Base-by-base conservation (phyloP, 768 basidiomycete species). In the Tulasnella sp. region DNA sequence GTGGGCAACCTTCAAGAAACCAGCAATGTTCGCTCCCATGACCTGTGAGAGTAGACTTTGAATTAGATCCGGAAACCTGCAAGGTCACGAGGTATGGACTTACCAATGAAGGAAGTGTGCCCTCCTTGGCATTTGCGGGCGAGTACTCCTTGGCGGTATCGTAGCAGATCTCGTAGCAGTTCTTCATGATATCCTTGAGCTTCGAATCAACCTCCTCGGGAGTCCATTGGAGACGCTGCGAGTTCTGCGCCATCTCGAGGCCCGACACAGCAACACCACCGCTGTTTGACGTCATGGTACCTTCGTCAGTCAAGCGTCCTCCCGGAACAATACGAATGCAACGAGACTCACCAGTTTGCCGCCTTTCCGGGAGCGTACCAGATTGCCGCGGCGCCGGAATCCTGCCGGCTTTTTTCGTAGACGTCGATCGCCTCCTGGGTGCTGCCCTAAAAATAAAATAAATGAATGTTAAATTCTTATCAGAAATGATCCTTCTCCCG, bases 201-300 rank as follows among this genome's bases (percentile, higher is more conserved):
- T 83, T 84, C 19, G 67, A 69, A 70, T 88, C 86, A 53, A 88
- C 84, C 65, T 82, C 80, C 62, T 75, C 71, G 58, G 76, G 73
- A 2, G 79, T 72, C 85, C 85, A 86, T 45, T 77, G 74, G 48
- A 82, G 76, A 34, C 81, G 74, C 67, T 80, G 78, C 67, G 81
- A 83, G 76, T 88, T 86, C 73, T 86, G 85, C 1, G 83, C 81
- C 84, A 86, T 86, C 75, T 86, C 86, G 63, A 87, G 80, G 64
- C 83, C 84, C 8, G 83, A 85, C 23, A 85, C 84, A 42, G 84
- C 84, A 56, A 88, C 86, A 72, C 86, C 86, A 70, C 86, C 86
- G 65, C 77, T 79, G 73, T 84, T 83, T 69, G 77, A 76, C 4
- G 78, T 77, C 72, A 78, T 73, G 75, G 65, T 3, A 43, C n/a